Conservation (phyloP, 2,329 filamentous ascomycete species). For the Phoma herbarum region DNA sequence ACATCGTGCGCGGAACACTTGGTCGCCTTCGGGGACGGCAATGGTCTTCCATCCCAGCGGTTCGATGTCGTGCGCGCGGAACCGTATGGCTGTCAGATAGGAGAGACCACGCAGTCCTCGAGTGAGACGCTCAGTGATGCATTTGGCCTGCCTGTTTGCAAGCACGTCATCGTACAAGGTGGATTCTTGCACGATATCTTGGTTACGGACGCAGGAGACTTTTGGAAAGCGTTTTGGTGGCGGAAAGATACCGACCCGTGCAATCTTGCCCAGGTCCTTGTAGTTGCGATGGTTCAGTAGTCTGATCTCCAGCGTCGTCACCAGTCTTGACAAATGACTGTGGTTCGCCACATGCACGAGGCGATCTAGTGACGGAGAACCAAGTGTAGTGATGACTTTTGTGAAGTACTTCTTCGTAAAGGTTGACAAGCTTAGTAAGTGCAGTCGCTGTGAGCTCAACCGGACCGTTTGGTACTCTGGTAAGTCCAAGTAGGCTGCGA, state of each 20-base stretch:
- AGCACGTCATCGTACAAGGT: conserved; percentile 35
- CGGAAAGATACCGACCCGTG: conserved; percentile 35
- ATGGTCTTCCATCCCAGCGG: conserved; percentile 19
- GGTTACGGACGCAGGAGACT: conserved; percentile 26
- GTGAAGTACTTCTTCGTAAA: conserved; percentile 39
- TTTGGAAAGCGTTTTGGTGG: conserved; percentile 41
- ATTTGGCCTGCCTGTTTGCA: conserved; percentile 19
- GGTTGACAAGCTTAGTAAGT: conserved; percentile 30
- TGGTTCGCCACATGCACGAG: conserved; percentile 31
- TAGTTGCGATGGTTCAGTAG: conserved; percentile 39
- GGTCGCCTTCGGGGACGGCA: conserved; percentile 22
- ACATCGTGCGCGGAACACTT: conserved; percentile 32
- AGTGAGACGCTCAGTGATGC: conserved; percentile 32
- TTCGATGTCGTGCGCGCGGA: conserved; percentile 27
- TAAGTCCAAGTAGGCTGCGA: conserved; percentile 30
- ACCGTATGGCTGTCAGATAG: conserved; percentile 31
- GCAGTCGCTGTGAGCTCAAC: conserved; percentile 35
- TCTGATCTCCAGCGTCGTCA: conserved; percentile 35
- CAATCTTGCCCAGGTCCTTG: conserved; percentile 30
- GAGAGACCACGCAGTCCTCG: conserved; percentile 27
- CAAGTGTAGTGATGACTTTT: conserved; percentile 34
- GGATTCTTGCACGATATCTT: conserved; percentile 32
- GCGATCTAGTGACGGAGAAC: conserved; percentile 34
- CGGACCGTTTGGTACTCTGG: conserved; percentile 33
- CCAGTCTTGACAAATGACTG: conserved; percentile 25